Base-by-base conservation (phyloP, 495 filamentous ascomycete species). In the Hypoxylon fragiforme region DNA sequence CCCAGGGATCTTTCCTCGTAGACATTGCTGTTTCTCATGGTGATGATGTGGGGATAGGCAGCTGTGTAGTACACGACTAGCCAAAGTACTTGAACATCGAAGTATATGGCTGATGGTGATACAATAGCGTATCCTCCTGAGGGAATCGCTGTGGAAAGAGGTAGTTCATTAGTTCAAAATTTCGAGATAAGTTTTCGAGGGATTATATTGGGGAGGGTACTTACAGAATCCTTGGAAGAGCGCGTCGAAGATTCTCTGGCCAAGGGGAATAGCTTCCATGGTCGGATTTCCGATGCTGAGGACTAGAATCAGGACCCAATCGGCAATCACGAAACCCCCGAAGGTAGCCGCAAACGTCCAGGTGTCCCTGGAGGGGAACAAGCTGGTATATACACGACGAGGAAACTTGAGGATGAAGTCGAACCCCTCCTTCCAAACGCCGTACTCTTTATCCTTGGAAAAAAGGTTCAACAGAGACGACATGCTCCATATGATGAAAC, bases 41-140 rank as follows among this genome's bases (percentile, higher is more conserved):
- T 81, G 46, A 88, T 86, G 14, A 85, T 84, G 50, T 86, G 82
- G 0, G 85, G 85, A 57, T 83, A 86, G 14, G 82, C 74, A 22
- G 85, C 81, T 54, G 87, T 85, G 65, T 89, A 91, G 83, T 90
- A 91, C 81, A 90, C 88, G 15, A 90, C 75, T 13, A 89, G 79
- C 69, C 91, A 91, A 16, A 90, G 76, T 13, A 88, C 77, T 47
- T 87, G 82, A 1, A 91, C 71, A 2, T 81, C 81, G 53, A 88
- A 83, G 13, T 80, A 81, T 19, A 90, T 71, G 37, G 72, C 73
- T 22, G 85, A 64, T 37, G 91, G 88, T n/a, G 72, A 67, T 32
- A 92, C 83, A 42, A 91, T 82, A 60, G 86, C 89, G 68, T 91
- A 91, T 9, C 88, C 89, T 41, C 87, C 88, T 24, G 79, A 78